A percentile compares a stretch with the other conserved stretches of the same genome.
These are phyloP conservation scores for Fusarium sulawesiense DNA, from an alignment of 2,329 filamentous ascomycete species.

Conservation along the genomic window DNA sequence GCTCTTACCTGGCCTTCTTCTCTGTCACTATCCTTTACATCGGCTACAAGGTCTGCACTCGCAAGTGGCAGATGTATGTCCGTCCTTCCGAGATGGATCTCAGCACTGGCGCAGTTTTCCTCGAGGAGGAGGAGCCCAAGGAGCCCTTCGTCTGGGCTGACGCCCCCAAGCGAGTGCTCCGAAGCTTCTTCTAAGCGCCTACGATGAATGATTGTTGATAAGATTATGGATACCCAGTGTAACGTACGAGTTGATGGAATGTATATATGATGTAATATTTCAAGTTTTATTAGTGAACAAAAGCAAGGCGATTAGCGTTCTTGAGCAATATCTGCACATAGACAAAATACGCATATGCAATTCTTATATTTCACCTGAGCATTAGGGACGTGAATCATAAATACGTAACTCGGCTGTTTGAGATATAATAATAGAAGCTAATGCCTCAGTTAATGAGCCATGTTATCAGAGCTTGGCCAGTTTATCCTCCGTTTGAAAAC, in stretches of 20 bases:
- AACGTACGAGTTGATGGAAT: slow-evolving; percentile 27
- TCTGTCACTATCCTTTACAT: slow-evolving; percentile 76
- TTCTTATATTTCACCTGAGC: neutral
- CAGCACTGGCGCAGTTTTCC: slow-evolving; percentile 79
- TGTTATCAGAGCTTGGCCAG: neutral
- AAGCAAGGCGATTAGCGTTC: slow-evolving; percentile 32
- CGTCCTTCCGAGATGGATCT: slow-evolving; percentile 83
- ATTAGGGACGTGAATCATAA: neutral
- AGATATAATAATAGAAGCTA: neutral
- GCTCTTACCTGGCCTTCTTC: slow-evolving; percentile 75
- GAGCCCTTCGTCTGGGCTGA: slow-evolving; percentile 76
- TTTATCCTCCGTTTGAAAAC: neutral
- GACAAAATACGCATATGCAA: slow-evolving; percentile 29
- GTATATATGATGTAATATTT: slow-evolving; percentile 36
- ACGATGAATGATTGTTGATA: slow-evolving; percentile 23
- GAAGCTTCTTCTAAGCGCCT: slow-evolving; percentile 38
- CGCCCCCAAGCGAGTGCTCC: slow-evolving; percentile 39
- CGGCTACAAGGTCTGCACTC: slow-evolving; percentile 79
- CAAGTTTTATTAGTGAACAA: slow-evolving; percentile 27
- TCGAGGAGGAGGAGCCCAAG: slow-evolving; percentile 82
- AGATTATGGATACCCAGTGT: slow-evolving; percentile 38
- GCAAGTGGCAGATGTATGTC: slow-evolving; percentile 69
- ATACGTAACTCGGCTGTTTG: neutral
- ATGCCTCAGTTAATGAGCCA: neutral
- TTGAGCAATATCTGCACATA: slow-evolving; percentile 33